Evolutionary conservation across 106 monocot species (phyloP).

Genomic region (Dioscorea alata): DNA sequence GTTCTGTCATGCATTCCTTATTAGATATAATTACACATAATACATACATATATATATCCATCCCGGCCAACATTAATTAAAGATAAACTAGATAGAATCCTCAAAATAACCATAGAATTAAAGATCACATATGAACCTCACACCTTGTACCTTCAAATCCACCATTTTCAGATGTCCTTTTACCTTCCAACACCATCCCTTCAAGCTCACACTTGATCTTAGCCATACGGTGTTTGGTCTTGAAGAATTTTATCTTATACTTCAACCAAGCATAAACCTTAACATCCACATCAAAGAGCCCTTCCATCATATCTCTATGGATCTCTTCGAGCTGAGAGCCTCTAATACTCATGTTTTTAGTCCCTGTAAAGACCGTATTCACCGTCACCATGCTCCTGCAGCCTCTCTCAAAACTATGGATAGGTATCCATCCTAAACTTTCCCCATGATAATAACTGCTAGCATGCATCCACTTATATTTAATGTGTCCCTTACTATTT

Average conservation of each 20-base stretch:
- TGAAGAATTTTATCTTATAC: background rate
- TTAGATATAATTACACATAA: no score
- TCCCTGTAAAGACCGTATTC: background rate
- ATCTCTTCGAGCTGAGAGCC: no score
- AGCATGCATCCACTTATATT: slow-evolving; percentile 5
- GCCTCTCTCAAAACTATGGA: background rate
- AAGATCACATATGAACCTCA: background rate
- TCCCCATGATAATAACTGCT: background rate
- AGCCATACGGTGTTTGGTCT: background rate
- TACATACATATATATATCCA: no score
- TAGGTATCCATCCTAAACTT: background rate
- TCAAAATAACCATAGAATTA: background rate
- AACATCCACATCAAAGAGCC: background rate
- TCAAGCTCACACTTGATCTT: slow-evolving; percentile 1
- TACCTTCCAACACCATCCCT: background rate
- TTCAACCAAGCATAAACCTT: slow-evolving; percentile 3
- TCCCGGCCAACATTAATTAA: background rate
- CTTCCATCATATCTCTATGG: background rate
- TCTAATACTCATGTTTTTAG: no score
- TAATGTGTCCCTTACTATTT: background rate
- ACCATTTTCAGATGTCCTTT: background rate
- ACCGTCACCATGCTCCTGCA: background rate
- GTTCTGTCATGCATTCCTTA: no score
- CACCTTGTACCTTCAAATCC: background rate
- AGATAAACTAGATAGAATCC: background rate